A percentile compares a stretch with the other conserved stretches of the same genome.
Conservation (phyloP, 2,329 filamentous ascomycete genomes). For the Penicillium sp. region DNA sequence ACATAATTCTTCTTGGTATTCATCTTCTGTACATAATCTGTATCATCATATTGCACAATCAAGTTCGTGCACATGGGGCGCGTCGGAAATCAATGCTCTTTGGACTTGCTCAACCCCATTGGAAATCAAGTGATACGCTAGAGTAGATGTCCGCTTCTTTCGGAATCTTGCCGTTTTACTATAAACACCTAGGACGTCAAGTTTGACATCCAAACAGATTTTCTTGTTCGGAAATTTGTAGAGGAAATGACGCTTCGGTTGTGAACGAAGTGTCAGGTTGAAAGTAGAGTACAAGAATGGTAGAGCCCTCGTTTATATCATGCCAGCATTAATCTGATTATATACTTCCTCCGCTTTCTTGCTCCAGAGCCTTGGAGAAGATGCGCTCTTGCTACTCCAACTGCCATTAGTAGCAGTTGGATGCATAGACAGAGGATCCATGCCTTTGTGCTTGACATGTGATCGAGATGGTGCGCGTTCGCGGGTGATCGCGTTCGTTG, state of each 20-base stretch:
- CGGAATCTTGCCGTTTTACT: too few relatives aligned
- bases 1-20: background rate
- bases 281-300: background rate
- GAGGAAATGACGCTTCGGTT: too few relatives aligned
- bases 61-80: background rate
- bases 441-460: constrained; percentile 15
- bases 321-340: background rate
- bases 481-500: background rate
- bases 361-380: constrained; percentile 9
- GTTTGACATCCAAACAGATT: too few relatives aligned
- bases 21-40: background rate
- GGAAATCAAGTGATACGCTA: too few relatives aligned
- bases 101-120: too few relatives aligned
- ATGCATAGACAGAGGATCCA: constrained; percentile 24
- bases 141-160: too few relatives aligned
- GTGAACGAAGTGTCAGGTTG: background rate
- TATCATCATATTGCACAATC: background rate
- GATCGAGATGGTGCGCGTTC: constrained; percentile 9
- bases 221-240: too few relatives aligned
- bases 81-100: too few relatives aligned
- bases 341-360: constrained; percentile 10
- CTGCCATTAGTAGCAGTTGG: constrained; percentile 12
- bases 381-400: constrained; percentile 13
- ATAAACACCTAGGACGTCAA: too few relatives aligned
- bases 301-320: background rate